Conservation (phyloP, 176 grass and related monocot species). For the Miscanthus lutarioriparius region DNA sequence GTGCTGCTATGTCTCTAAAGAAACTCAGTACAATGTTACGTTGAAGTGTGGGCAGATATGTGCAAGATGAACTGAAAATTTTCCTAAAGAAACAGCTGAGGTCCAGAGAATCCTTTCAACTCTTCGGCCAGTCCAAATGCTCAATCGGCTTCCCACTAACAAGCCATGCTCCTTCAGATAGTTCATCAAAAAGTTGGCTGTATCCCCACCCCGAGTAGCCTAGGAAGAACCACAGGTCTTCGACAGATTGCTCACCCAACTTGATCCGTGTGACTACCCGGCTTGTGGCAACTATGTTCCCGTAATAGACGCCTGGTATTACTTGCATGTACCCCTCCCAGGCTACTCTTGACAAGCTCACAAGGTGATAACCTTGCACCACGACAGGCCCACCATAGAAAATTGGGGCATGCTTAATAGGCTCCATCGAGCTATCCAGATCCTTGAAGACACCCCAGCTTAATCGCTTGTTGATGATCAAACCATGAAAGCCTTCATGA, state of each 20-base stretch:
- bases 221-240: constrained; percentile 82
- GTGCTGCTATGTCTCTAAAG: background rate
- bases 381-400: constrained; percentile 86
- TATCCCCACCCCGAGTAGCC: constrained; percentile 76
- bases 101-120: constrained; percentile 36
- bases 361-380: constrained; percentile 66
- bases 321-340: constrained; percentile 63
- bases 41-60: background rate
- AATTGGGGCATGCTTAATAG: constrained; percentile 57
- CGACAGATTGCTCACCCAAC: constrained; percentile 40
- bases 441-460: constrained; percentile 78
- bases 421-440: constrained; percentile 54
- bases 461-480: constrained; percentile 85
- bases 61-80: constrained; percentile 17
- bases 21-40: background rate
- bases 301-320: constrained; percentile 63
- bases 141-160: constrained; percentile 37
- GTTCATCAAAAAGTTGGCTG: constrained; percentile 74
- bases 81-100: background rate
- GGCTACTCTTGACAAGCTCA: constrained; percentile 62
- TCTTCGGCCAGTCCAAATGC: constrained; percentile 68
- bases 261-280: constrained; percentile 48
- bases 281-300: constrained; percentile 59
- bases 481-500: constrained; percentile 64
- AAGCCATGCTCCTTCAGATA: constrained; percentile 67